A percentile compares a stretch with the other conserved stretches of the same genome.
phyloP scores from a whole-genome alignment of 148 eudicot genomes.

The Euryodendron excelsum region DNA sequence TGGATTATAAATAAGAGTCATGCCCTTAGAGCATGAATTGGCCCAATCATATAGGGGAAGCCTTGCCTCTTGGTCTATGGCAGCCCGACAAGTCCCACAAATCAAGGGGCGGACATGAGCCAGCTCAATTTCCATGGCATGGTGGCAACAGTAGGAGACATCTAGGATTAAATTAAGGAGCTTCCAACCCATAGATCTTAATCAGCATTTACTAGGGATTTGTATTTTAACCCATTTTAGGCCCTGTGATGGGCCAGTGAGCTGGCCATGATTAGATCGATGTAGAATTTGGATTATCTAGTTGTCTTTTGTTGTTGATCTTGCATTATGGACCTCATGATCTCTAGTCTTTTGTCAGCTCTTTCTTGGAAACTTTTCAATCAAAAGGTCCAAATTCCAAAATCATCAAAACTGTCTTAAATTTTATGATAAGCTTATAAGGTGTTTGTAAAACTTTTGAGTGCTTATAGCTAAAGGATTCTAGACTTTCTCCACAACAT shows the following conservation, averaged over 20 bases:
- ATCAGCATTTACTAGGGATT: background rate
- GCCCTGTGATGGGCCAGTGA: constrained; percentile 8
- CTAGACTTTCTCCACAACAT: too few relatives aligned
- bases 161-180: constrained; percentile 16
- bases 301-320: constrained; percentile 15
- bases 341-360: constrained; percentile 13
- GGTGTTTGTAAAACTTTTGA: too few relatives aligned
- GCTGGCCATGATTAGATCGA: constrained; percentile 21
- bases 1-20: too few relatives aligned
- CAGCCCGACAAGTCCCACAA: constrained; percentile 29
- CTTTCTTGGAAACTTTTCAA: constrained; percentile 16
- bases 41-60: too few relatives aligned
- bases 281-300: background rate
- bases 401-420: background rate
- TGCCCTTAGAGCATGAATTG: too few relatives aligned
- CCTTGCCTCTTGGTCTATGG: constrained; percentile 25
- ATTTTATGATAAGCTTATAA: background rate
- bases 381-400: constrained; percentile 23
- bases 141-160: constrained; percentile 32
- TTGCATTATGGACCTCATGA: constrained; percentile 16
- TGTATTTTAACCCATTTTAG: background rate
- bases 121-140: constrained; percentile 33
- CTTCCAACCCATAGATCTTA: background rate
- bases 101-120: constrained; percentile 33
- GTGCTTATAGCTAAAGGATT: too few relatives aligned